A percentile compares a stretch with the other conserved stretches of the same genome.
phyloP scores from a whole-genome alignment of 2,329 filamentous ascomycete species.

The Trichoderma atroviride region DNA sequence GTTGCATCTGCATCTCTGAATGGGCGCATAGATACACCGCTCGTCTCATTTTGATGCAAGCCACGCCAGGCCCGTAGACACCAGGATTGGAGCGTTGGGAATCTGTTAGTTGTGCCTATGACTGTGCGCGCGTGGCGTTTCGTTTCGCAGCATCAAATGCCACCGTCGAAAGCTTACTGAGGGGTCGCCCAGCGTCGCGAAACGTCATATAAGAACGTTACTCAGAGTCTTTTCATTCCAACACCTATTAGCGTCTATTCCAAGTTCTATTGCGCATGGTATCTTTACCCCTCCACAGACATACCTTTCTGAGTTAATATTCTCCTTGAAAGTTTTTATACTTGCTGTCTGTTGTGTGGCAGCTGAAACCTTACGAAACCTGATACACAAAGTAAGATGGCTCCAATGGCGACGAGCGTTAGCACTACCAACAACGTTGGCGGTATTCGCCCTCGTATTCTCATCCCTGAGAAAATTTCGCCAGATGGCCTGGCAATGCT shows the following conservation, averaged over 20 bases:
- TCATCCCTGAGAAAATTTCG: constrained; percentile 80
- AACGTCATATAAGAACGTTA: constrained; percentile 15
- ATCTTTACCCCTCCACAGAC: background rate
- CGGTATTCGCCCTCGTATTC: constrained; percentile 50
- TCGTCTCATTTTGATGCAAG: background rate
- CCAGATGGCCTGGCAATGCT: constrained; percentile 75
- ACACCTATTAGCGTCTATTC: background rate
- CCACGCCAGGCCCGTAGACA: background rate
- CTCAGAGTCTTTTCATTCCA: background rate
- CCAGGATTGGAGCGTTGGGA: background rate
- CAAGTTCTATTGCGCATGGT: background rate
- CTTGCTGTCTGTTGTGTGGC: background rate
- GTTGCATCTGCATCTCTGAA: constrained; percentile 6
- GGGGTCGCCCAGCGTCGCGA: constrained; percentile 7
- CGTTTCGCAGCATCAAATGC: background rate
- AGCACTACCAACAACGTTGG: constrained; percentile 10
- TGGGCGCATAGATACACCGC: background rate
- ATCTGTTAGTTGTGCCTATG: constrained; percentile 16
- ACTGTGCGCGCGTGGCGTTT: constrained; percentile 15
- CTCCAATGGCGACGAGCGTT: constrained; percentile 34
- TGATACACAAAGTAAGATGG: constrained; percentile 31
- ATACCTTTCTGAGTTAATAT: background rate
- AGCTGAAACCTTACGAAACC: background rate
- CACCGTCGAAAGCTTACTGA: constrained; percentile 17
- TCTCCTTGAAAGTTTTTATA: background rate